These are phyloP conservation scores for Suillus decipiens DNA, from an alignment of 768 basidiomycete genomes.

Conservation along the genomic window DNA sequence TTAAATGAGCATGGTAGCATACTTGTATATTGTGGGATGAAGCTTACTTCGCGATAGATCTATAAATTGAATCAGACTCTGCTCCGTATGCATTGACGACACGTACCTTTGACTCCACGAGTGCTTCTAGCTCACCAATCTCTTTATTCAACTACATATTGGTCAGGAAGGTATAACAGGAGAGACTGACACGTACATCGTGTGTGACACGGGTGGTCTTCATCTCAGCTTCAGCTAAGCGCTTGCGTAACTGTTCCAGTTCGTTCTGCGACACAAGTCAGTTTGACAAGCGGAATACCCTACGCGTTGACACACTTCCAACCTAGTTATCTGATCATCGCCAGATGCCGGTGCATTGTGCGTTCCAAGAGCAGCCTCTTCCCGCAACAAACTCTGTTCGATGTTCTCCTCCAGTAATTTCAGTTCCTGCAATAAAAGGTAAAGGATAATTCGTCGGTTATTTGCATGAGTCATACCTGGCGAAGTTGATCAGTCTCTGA, in stretches of 20 bases:
- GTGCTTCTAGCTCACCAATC: slow-evolving; percentile 86
- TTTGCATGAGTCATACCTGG: slow-evolving; percentile 45
- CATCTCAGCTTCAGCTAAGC: slow-evolving; percentile 68
- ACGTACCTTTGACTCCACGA: slow-evolving; percentile 90
- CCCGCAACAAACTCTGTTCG: slow-evolving; percentile 56
- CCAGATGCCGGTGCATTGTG: slow-evolving; percentile 16
- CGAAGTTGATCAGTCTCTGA: slow-evolving; percentile 64
- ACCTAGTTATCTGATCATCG: slow-evolving; percentile 48
- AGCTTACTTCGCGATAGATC: slow-evolving; percentile 81
- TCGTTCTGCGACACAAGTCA: slow-evolving; percentile 46
- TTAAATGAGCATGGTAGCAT: background rate
- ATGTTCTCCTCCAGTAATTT: slow-evolving; percentile 75
- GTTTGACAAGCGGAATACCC: background rate
- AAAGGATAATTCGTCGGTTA: background rate
- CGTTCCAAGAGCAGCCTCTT: slow-evolving; percentile 44
- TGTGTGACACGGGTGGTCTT: slow-evolving; percentile 70
- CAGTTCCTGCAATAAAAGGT: slow-evolving; percentile 55
- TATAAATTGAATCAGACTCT: slow-evolving; percentile 28
- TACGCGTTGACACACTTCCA: slow-evolving; percentile 46
- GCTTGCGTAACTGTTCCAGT: slow-evolving; percentile 69
- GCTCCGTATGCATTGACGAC: background rate
- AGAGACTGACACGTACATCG: slow-evolving; percentile 49
- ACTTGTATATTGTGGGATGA: background rate
- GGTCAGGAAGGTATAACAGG: slow-evolving; percentile 1
- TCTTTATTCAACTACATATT: slow-evolving; percentile 78